Evolutionary conservation across 148 eudicot genomes (phyloP).

Genomic region (Spergularia bocconei): DNA sequence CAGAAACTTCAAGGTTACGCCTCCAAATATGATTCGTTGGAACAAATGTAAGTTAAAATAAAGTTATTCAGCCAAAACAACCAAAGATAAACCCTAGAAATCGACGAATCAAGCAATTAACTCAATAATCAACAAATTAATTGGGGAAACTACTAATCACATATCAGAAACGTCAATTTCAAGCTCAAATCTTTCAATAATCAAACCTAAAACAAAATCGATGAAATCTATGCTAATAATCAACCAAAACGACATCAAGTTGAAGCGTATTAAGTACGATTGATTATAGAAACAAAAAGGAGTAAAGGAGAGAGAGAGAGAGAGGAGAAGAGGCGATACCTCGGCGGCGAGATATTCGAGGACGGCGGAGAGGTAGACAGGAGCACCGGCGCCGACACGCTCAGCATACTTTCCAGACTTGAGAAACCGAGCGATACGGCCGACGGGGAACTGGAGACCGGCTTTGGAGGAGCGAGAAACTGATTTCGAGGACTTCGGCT

Average conservation of each 20-base stretch:
- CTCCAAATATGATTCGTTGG: too few species aligned
- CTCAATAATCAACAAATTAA: too few species aligned
- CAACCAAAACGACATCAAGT: neutral
- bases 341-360: slow-evolving; percentile 52
- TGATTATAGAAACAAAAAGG: neutral
- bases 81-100: too few species aligned
- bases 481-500: slow-evolving; percentile 36
- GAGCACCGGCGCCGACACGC: slow-evolving; percentile 53
- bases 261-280: too few species aligned
- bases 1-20: too few species aligned
- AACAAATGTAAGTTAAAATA: too few species aligned
- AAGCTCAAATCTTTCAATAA: too few species aligned
- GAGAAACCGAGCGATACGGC: slow-evolving; percentile 41
- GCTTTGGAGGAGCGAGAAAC: slow-evolving; percentile 42
- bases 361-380: slow-evolving; percentile 47
- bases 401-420: slow-evolving; percentile 48
- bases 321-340: slow-evolving; percentile 12
- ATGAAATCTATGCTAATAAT: too few species aligned
- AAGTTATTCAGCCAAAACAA: too few species aligned
- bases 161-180: too few species aligned
- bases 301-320: neutral
- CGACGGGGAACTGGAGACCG: slow-evolving; percentile 47
- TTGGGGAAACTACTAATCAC: too few species aligned
- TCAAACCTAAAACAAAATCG: neutral
- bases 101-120: too few species aligned